Evolutionary conservation across 1,284 basidiomycete species (phyloP), one percentile per base, ranked within the genome.

Genomic region (Polyporus tsugae): DNA sequence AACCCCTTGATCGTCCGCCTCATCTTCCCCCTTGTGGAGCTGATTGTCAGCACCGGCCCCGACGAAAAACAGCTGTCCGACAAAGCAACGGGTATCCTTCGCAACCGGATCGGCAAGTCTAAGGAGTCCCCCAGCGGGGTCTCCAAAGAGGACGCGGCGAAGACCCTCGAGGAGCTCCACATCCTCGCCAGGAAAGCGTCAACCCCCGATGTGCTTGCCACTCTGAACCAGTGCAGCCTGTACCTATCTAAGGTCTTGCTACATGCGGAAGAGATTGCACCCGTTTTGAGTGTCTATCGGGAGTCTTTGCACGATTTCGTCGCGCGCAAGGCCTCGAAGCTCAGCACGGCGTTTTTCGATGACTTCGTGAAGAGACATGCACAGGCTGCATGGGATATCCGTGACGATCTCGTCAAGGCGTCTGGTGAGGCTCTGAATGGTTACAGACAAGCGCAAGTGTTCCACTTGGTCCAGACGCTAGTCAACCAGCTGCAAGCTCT

Each of bases 21-120:
- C 58, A 85, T 98, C 70, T 72, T 90, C 2, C 94, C 96, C 2
- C 85, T 98, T 15, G 83, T 96, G 65, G 91, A 92, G 55, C 85
- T 98, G 42, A 86, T 91, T 55, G 84, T 89, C 57, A 83, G 84
- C 62, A 87, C 89, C 39, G 85, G 90, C 65, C 81, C 87, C 44
- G 94, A 95, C 78, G 95, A 97, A 78, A 89, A 86, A 60, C 96
- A 98, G 73, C 84, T 99, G 9, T 87, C 92, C 9, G 93, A 95
- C 77, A 97, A 97, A 80, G 92, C 95, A 0, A 86, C 87, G 60
- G 91, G 92, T 22, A 88, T 98, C 69, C 82, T 98, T 57, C 88
- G 89, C 52, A 87, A 86, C 42, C 89, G 94, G 42, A 84, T 98
- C 67, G 87, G 86, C 69, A 95, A 95, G 77, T 82, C 88, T 59